phyloP scores from a whole-genome alignment of 495 filamentous ascomycete genomes.

The Penicillium antarcticum region DNA sequence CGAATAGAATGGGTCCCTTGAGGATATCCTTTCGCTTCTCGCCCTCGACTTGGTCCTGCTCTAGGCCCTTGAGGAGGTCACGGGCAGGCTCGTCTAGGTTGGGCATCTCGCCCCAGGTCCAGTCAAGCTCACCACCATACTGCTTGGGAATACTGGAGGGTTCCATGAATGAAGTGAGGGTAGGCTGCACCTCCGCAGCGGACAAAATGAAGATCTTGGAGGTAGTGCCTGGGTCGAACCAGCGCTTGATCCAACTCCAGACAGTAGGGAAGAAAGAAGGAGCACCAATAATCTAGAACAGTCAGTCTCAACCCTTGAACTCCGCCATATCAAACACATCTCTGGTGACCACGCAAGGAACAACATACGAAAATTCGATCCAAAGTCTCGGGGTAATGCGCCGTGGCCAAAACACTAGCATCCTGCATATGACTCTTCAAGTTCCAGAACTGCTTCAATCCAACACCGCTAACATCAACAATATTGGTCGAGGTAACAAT shows the following conservation, averaged over 20 bases:
- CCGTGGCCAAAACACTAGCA: constrained; percentile 78
- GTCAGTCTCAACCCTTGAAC: neutral
- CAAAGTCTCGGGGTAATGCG: constrained; percentile 88
- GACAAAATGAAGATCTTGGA: constrained; percentile 90
- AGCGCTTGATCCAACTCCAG: constrained; percentile 93
- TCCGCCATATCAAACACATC: no score
- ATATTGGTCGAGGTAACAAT: constrained; percentile 88
- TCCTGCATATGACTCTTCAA: constrained; percentile 89
- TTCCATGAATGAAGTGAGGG: constrained; percentile 78
- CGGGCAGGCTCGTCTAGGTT: constrained; percentile 60
- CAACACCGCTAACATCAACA: constrained; percentile 79
- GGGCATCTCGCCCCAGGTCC: constrained; percentile 70
- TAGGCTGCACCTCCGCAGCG: constrained; percentile 64
- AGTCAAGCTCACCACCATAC: constrained; percentile 82
- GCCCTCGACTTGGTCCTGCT: constrained; percentile 26
- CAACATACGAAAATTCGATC: constrained; percentile 75
- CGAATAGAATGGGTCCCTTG: constrained; percentile 42
- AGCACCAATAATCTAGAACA: constrained; percentile 72
- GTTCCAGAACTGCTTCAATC: constrained; percentile 91
- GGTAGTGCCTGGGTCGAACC: constrained; percentile 91
- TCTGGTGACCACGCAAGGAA: neutral
- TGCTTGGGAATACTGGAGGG: constrained; percentile 72
- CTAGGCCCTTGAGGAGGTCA: constrained; percentile 42
- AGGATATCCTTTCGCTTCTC: constrained; percentile 28
- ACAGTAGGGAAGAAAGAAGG: constrained; percentile 90